Conservation (phyloP, 2,329 filamentous ascomycete species). For the Polytolypa hystricis region DNA sequence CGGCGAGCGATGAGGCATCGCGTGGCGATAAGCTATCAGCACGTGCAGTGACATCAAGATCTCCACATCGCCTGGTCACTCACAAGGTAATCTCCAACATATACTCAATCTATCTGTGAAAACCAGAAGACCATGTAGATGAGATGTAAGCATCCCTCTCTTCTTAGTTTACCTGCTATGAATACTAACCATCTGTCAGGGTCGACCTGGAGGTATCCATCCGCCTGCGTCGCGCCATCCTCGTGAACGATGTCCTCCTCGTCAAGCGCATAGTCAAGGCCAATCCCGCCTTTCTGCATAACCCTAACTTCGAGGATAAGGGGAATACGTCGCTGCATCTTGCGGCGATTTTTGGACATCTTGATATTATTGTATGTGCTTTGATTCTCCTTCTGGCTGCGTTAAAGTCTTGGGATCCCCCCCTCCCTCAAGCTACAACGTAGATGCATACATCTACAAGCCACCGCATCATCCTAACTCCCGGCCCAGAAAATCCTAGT, state of each 20-base stretch:
- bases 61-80: too few species aligned
- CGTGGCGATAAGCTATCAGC: too few species aligned
- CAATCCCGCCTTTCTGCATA: constrained; percentile 60
- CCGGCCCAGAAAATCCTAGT: constrained; percentile 50
- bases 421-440: neutral
- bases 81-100: too few species aligned
- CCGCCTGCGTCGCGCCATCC: constrained; percentile 72
- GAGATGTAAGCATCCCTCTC: too few species aligned
- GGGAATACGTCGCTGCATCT: constrained; percentile 79
- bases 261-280: constrained; percentile 65
- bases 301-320: constrained; percentile 64
- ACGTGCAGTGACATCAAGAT: too few species aligned
- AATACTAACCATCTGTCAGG: constrained; percentile 13
- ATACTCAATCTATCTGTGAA: too few species aligned
- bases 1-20: too few species aligned
- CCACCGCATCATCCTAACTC: neutral
- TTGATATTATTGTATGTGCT: constrained; percentile 47
- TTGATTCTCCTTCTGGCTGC: neutral
- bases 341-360: constrained; percentile 60
- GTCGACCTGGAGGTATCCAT: constrained; percentile 42
- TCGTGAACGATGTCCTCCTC: constrained; percentile 60
- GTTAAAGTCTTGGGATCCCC: neutral
- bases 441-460: neutral
- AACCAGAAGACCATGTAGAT: too few species aligned
- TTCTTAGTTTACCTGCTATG: too few species aligned